Conservation (phyloP, 805 yeast species). For the Starmerella vaccinii region DNA sequence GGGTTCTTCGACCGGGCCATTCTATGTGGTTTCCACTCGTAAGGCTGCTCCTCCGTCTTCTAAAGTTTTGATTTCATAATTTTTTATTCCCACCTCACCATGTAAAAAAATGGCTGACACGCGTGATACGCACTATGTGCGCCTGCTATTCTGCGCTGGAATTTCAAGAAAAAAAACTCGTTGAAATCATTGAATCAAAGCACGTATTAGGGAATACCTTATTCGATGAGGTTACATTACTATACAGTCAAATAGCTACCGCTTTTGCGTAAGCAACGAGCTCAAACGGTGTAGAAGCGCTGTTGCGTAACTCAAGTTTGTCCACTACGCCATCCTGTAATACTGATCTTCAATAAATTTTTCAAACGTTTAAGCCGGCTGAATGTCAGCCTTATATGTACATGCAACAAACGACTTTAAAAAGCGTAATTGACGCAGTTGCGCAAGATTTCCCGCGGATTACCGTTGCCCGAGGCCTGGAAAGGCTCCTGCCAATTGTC, state of each 20-base stretch:
- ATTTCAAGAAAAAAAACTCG: not conserved
- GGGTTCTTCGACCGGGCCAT: conserved; percentile 13
- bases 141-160: not conserved
- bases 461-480: conserved; percentile 52
- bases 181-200: no score
- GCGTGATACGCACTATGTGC: conserved; percentile 1
- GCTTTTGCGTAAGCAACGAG: no score
- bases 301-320: no score
- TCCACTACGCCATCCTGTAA: no score
- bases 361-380: no score
- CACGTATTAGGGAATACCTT: no score
- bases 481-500: conserved; percentile 40
- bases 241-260: no score
- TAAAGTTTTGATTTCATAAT: conserved; percentile 1
- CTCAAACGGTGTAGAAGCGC: no score
- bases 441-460: conserved; percentile 42
- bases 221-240: no score
- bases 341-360: no score
- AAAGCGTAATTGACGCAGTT: conserved; percentile 31
- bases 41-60: not conserved
- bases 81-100: conserved; percentile 1
- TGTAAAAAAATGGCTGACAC: not conserved
- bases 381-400: conserved; percentile 14
- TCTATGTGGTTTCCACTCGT: not conserved
- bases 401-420: conserved; percentile 7